A percentile compares a stretch with the other conserved stretches of the same genome.
phyloP scores from a whole-genome alignment of 179 eudicot genomes.

The Drosera spatulata region DNA sequence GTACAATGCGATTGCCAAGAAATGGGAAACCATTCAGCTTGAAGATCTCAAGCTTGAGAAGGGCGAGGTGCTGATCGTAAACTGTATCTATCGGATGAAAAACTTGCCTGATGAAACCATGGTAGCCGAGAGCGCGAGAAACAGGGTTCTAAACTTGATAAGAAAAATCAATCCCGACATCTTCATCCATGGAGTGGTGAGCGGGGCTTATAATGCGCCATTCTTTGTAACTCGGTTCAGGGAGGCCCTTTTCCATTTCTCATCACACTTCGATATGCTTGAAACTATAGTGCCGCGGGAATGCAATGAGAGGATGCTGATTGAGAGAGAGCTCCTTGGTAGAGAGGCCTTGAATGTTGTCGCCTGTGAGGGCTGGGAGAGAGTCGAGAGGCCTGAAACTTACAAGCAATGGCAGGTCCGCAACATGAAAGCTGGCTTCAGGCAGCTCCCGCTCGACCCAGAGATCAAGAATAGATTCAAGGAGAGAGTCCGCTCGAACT shows the following conservation, averaged over 20 bases:
- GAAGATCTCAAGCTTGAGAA: slow-evolving; percentile 49
- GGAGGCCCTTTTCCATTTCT: slow-evolving; percentile 66
- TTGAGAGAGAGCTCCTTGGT: slow-evolving; percentile 51
- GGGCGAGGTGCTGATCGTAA: slow-evolving; percentile 46
- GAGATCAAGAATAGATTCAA: slow-evolving; percentile 25
- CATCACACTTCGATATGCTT: slow-evolving; percentile 59
- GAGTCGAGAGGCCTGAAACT: slow-evolving; percentile 65
- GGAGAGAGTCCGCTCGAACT: slow-evolving; percentile 19
- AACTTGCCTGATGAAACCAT: slow-evolving; percentile 56
- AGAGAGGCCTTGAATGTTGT: slow-evolving; percentile 51
- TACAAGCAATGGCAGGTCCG: slow-evolving; percentile 67
- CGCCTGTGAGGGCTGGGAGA: slow-evolving; percentile 72
- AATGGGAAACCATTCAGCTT: slow-evolving; percentile 45
- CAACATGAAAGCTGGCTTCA: slow-evolving; percentile 39
- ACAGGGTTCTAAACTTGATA: slow-evolving; percentile 32
- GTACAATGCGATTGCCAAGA: slow-evolving; percentile 43
- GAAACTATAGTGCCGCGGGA: slow-evolving; percentile 51
- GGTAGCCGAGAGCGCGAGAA: slow-evolving; percentile 33
- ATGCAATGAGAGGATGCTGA: slow-evolving; percentile 31
- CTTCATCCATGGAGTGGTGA: slow-evolving; percentile 49
- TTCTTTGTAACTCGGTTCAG: slow-evolving; percentile 55
- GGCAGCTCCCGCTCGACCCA: slow-evolving; percentile 34
- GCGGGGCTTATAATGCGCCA: slow-evolving; percentile 52
- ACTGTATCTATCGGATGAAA: slow-evolving; percentile 36
- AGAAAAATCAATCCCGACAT: slow-evolving; percentile 46